These are phyloP conservation scores for Eucalyptus dawsonii DNA, from an alignment of 345 rosid species.

Conservation along the genomic window DNA sequence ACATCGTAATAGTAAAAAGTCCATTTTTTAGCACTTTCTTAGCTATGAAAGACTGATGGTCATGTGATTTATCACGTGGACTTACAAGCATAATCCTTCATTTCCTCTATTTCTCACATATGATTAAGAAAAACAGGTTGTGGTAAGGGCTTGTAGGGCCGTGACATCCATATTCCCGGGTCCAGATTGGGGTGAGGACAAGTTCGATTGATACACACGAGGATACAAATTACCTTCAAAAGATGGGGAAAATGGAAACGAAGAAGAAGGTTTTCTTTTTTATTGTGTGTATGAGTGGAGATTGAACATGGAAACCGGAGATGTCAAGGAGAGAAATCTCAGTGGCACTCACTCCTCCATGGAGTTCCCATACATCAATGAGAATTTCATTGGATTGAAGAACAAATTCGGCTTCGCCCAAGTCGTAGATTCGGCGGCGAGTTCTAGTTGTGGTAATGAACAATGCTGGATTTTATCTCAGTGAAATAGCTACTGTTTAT, in stretches of 20 bases:
- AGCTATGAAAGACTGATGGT: not conserved
- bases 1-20: not conserved
- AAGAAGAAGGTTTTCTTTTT: slow-evolving; percentile 1
- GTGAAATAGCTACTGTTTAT: not conserved
- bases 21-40: not conserved
- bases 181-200: slow-evolving; percentile 7
- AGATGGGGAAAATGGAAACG: not conserved
- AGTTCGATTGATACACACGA: slow-evolving; percentile 13
- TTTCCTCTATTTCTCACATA: not conserved
- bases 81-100: not conserved
- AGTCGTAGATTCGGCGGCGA: slow-evolving; percentile 15
- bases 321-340: slow-evolving; percentile 23
- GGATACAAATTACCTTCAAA: not conserved
- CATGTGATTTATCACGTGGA: not conserved
- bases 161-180: slow-evolving; percentile 22
- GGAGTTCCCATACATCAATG: slow-evolving; percentile 41
- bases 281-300: slow-evolving; percentile 26
- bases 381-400: slow-evolving; percentile 7
- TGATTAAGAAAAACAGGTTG: slow-evolving; percentile 6
- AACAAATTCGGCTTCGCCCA: slow-evolving; percentile 30
- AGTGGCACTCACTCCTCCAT: slow-evolving; percentile 11
- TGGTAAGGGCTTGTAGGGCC: slow-evolving; percentile 31
- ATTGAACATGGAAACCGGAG: slow-evolving; percentile 24
- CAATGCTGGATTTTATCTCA: not conserved
- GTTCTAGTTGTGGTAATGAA: slow-evolving; percentile 19